Conservation (phyloP, 495 filamentous ascomycete genomes). For the Neurospora sp. region DNA sequence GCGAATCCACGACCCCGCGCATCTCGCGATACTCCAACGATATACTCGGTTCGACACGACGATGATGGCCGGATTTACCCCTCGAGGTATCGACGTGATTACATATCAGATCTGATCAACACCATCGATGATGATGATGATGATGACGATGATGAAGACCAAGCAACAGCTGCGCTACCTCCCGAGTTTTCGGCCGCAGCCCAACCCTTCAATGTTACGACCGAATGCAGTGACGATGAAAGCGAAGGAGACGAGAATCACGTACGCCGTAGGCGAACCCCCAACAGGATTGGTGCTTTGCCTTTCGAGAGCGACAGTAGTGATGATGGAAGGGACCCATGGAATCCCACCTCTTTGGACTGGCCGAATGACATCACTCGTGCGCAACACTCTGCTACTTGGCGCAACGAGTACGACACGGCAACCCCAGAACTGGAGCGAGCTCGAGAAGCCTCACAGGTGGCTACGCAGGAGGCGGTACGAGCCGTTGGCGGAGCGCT, state of each 20-base stretch:
- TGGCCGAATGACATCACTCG: slow-evolving; percentile 6
- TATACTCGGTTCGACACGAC: slow-evolving; percentile 36
- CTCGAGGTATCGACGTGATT: slow-evolving; percentile 28
- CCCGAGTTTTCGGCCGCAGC: slow-evolving; percentile 35
- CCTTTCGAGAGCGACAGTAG: slow-evolving; percentile 38
- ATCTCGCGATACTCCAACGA: slow-evolving; percentile 22
- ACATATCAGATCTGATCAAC: slow-evolving; percentile 8
- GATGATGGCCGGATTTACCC: slow-evolving; percentile 33
- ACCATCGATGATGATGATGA: slow-evolving; percentile 25
- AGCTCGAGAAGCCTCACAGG: slow-evolving; percentile 41
- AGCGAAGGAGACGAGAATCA: slow-evolving; percentile 24
- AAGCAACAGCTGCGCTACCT: slow-evolving; percentile 39
- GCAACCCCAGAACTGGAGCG: slow-evolving; percentile 35
- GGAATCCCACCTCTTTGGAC: slow-evolving; percentile 1
- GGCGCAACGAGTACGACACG: neutral
- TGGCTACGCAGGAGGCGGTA: slow-evolving; percentile 45
- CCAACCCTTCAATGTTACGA: slow-evolving; percentile 37
- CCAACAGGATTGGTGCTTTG: slow-evolving; percentile 39
- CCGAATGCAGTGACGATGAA: slow-evolving; percentile 45
- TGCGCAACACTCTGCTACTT: neutral
- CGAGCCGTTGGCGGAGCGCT: slow-evolving; percentile 42
- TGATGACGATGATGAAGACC: slow-evolving; percentile 42
- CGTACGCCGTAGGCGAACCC: slow-evolving; percentile 18
- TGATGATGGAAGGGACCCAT: slow-evolving; percentile 23
- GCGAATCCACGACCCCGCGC: neutral